Evolutionary conservation across 2,329 filamentous ascomycete genomes (phyloP), one percentile per base, ranked within the genome.

Genomic region (Elsinoe arachidis): DNA sequence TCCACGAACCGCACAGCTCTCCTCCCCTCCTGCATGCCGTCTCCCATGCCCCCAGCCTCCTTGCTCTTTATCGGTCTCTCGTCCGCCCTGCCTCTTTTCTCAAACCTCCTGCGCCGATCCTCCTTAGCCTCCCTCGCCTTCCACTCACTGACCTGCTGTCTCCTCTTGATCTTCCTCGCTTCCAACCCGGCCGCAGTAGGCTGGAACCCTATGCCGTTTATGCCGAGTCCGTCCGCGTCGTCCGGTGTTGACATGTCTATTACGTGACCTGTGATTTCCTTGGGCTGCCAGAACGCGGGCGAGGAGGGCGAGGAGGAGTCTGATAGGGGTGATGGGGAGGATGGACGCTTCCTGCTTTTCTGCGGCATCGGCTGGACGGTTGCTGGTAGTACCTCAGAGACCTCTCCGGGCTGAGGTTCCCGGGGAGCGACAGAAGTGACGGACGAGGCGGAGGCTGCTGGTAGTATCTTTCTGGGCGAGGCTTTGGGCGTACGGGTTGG

Each of bases 171-270:
- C 41, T 76, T 75, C 49, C 82, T 71, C 14, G 76, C 76, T 69
- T 79, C 79, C 1, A 80, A 81, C 30, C 82, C 76, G 39, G 80
- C 78, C 14, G 81, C 75, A 1, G 81, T 84, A 2, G 82, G 82
- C 59, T 76, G 77, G 67, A 84, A 85, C 0, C 82, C 82, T 57
- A 85, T 76, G 1, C 82, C 82, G 63, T 85, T 84, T 61, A 85
- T 78, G 4, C 82, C 82, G 56, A 80, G 80, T 2, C 82, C 81
- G 65, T 85, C 82, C 64, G 84, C 82, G 38, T 77, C 78, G 5
- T 54, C 51, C 15, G 79, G 78, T 56, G 82, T 79, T 3, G 70
- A 74, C 2, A 76, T 74, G 54, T 79, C 74, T 17, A 71, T 72
- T 33, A 75, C 66, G 63, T 84, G 79, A 12, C 81, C 81, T 4